Evolutionary conservation across 1,284 basidiomycete species (phyloP), one percentile per base, ranked within the genome.

Genomic region (Leccinum solheimii): DNA sequence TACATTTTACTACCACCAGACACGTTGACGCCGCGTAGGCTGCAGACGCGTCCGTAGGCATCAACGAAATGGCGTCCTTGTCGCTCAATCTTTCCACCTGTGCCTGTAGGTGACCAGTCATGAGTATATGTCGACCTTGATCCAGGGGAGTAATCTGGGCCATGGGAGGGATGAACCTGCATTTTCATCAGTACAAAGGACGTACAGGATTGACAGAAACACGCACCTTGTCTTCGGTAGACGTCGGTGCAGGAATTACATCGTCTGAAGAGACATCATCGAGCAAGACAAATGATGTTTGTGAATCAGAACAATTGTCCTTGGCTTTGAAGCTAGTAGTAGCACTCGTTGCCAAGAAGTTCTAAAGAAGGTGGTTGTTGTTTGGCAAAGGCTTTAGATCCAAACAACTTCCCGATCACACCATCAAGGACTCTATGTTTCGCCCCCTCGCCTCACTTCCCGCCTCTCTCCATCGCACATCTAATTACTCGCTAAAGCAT

Each of bases 1-100:
- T 72, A 95, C 94, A 86, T 86, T 79, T 96, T 96, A 65, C 84
- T 87, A n/a, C 82, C 83, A 3, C 90, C 92, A 14, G 90, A 86
- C 51, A 95, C 74, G 72, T 96, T 96, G 30, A 91, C 92, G 5
- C 94, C 94, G 60, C 92, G 80, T 55, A 94, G 78, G 59, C 80
- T 81, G 67, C 94, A 88, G 8, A 94, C 86, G 55, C 94, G 83
- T 6, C 91, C 92, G 65, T 86, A 83, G 1, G 76, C 77, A 72
- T 96, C 94, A 6, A 94, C 77, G 65, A 95, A 91, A 72, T 95
- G 85, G 16, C 88, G 79, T 1, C 91, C 93, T 63, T 84, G 82
- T 0, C 81, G 77, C 45, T 75, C 74, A 16, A 93, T 68, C n/a
- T 73, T 74, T 14, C 84, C 84, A 11, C 86, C 86, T 0, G 86